A percentile compares a stretch with the other conserved stretches of the same genome.
Evolutionary conservation across 441 rosid species (phyloP).

Genomic region (Brassica hybrid): DNA sequence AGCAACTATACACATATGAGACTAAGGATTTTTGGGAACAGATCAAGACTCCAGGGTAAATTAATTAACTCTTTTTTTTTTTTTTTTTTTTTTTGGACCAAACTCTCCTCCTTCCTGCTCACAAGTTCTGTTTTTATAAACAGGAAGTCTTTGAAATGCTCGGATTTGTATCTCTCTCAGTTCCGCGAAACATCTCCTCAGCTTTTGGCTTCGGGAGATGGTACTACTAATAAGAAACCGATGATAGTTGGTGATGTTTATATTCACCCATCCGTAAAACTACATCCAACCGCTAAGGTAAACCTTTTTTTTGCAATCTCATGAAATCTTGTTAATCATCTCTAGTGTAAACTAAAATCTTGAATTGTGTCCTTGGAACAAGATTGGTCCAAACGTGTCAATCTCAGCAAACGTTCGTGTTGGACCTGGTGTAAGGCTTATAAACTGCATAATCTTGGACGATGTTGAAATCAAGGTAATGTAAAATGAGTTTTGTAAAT

Average conservation of each 20-base stretch:
- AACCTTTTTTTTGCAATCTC: background rate
- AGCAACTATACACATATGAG: slow-evolving; percentile 73
- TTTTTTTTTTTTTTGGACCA: background rate
- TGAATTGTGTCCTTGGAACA: slow-evolving; percentile 21
- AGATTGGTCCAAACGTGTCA: slow-evolving; percentile 93
- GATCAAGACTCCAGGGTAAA: slow-evolving; percentile 83
- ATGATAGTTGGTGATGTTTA: slow-evolving; percentile 70
- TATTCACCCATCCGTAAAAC: slow-evolving; percentile 81
- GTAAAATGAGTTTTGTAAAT: background rate
- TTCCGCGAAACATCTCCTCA: slow-evolving; percentile 57
- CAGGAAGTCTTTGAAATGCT: slow-evolving; percentile 81
- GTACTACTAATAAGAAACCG: slow-evolving; percentile 52
- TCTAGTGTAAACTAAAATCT: background rate
- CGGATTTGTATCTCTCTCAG: slow-evolving; percentile 74
- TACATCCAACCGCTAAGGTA: slow-evolving; percentile 87
- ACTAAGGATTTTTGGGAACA: slow-evolving; percentile 86
- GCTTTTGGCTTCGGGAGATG: slow-evolving; percentile 65
- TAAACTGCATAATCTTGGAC: slow-evolving; percentile 76
- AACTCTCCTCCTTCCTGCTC: background rate
- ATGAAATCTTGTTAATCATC: background rate
- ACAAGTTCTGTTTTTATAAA: background rate
- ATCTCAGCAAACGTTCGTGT: slow-evolving; percentile 93
- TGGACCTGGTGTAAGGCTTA: slow-evolving; percentile 93
- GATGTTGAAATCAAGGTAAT: slow-evolving; percentile 68
- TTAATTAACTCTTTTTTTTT: background rate